Conservation (phyloP, 2,329 filamentous ascomycete species). For the Thielaviopsis punctulata region DNA sequence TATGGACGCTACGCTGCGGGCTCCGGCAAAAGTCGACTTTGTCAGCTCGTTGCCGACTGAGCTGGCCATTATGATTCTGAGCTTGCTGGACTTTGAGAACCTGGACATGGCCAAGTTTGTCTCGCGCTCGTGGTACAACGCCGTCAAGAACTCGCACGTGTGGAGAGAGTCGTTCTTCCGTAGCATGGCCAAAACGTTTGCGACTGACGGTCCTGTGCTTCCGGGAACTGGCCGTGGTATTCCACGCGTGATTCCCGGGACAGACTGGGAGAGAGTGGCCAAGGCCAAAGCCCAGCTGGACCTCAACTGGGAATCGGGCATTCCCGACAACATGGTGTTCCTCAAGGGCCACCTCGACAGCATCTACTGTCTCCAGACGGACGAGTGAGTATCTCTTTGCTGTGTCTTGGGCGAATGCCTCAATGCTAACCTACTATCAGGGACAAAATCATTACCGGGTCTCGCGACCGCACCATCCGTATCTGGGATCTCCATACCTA, state of each 20-base stretch:
- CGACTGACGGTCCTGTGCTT: constrained; percentile 33
- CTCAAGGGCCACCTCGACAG: constrained; percentile 88
- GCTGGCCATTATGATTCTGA: constrained; percentile 40
- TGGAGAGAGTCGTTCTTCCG: constrained; percentile 47
- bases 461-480: constrained; percentile 84
- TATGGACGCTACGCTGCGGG: constrained; percentile 5
- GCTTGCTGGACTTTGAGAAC: constrained; percentile 35
- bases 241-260: constrained; percentile 37
- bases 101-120: constrained; percentile 33
- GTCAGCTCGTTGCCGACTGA: constrained; percentile 37
- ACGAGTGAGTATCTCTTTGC: constrained; percentile 47
- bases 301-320: constrained; percentile 60
- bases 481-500: constrained; percentile 90
- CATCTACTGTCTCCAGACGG: constrained; percentile 95
- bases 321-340: constrained; percentile 60
- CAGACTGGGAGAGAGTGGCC: constrained; percentile 79
- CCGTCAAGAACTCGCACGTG: constrained; percentile 36
- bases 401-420: not conserved
- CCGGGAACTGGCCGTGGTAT: constrained; percentile 41
- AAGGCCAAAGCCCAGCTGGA: constrained; percentile 59
- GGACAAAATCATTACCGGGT: constrained; percentile 90
- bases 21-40: constrained; percentile 27
- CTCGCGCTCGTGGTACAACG: constrained; percentile 30
- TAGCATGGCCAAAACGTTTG: constrained; percentile 43
- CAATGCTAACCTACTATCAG: constrained; percentile 27